Conservation (phyloP, 169 alveolate species). For the Eimeria brunetti region DNA sequence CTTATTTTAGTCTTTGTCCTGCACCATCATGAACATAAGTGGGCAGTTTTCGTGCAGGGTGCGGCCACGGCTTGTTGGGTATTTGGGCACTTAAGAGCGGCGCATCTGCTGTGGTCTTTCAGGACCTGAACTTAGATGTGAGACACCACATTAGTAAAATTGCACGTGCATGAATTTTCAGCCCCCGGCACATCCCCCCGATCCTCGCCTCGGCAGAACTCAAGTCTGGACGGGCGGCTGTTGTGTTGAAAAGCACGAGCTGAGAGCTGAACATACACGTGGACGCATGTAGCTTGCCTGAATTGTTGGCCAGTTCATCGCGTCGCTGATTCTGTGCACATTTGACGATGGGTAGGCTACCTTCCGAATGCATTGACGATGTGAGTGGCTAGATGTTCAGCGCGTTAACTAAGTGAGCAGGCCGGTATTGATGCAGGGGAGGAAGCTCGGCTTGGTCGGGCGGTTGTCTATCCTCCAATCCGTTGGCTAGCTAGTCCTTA, state of each 20-base stretch:
- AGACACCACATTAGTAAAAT: neutral
- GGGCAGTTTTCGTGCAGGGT: slow-evolving; percentile 13
- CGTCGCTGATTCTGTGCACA: neutral
- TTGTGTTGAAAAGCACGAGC: neutral
- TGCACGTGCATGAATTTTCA: neutral
- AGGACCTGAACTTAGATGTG: slow-evolving; percentile 38
- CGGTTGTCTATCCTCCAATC: neutral
- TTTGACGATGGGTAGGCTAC: neutral
- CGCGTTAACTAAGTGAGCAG: neutral
- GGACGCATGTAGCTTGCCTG: neutral
- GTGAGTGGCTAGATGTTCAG: neutral
- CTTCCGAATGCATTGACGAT: neutral
- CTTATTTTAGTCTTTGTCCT: neutral
- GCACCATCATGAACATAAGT: neutral
- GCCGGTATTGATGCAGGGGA: neutral
- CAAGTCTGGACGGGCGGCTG: neutral
- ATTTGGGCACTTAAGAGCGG: slow-evolving; percentile 59
- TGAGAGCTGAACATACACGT: neutral
- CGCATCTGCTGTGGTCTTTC: slow-evolving; percentile 56
- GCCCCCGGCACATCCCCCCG: neutral
- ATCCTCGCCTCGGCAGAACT: neutral
- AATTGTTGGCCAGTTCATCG: neutral
- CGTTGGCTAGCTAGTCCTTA: neutral
- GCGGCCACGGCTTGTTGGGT: slow-evolving; percentile 69
- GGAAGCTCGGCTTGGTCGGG: neutral